Percentiles rank a stretch among this genome's conserved stretches.
phyloP scores from a whole-genome alignment of 2,329 filamentous ascomycete genomes.

The Xylariaceae sp. region DNA sequence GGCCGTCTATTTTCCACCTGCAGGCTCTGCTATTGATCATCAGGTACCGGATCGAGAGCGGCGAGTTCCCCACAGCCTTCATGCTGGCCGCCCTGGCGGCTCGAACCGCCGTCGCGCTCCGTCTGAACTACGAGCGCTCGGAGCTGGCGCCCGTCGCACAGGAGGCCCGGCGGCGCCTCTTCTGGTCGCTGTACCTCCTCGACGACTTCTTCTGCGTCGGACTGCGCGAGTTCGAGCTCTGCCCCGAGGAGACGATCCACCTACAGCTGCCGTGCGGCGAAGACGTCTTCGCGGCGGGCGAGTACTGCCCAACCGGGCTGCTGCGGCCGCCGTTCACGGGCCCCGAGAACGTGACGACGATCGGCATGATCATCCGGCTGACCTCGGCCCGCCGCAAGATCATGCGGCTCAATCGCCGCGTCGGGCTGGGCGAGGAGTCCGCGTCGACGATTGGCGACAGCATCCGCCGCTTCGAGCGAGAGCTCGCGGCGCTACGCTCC shows the following conservation, averaged over 20 bases:
- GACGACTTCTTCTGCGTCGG: slow-evolving; percentile 38
- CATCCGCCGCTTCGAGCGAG: slow-evolving; percentile 22
- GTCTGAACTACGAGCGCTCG: slow-evolving; percentile 35
- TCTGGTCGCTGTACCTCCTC: slow-evolving; percentile 37
- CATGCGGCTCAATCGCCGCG: slow-evolving; percentile 27
- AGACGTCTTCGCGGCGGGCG: slow-evolving; percentile 26
- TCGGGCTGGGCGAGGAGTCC: slow-evolving; percentile 23
- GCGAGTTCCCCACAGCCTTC: slow-evolving; percentile 29
- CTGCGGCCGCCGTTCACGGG: slow-evolving; percentile 16
- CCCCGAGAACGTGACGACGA: slow-evolving; percentile 2
- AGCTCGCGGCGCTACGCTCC: slow-evolving; percentile 16
- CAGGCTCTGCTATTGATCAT: slow-evolving; percentile 29
- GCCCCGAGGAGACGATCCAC: slow-evolving; percentile 33
- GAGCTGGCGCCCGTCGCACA: slow-evolving; percentile 30
- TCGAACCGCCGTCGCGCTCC: slow-evolving; percentile 33
- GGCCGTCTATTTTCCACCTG: slow-evolving; percentile 28
- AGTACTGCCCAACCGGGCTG: slow-evolving; percentile 16
- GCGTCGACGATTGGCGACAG: slow-evolving; percentile 18
- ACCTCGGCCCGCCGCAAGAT: slow-evolving; percentile 22
- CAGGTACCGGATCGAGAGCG: slow-evolving; percentile 28
- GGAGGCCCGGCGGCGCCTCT: slow-evolving; percentile 34
- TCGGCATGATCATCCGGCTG: slow-evolving; percentile 20
- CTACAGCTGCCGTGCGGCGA: slow-evolving; percentile 33
- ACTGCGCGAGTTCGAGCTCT: slow-evolving; percentile 37
- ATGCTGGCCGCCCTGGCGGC: slow-evolving; percentile 32